A percentile compares a stretch with the other conserved stretches of the same genome.
phyloP scores from a whole-genome alignment of 805 yeast genomes.

The Babjeviella inositovora region DNA sequence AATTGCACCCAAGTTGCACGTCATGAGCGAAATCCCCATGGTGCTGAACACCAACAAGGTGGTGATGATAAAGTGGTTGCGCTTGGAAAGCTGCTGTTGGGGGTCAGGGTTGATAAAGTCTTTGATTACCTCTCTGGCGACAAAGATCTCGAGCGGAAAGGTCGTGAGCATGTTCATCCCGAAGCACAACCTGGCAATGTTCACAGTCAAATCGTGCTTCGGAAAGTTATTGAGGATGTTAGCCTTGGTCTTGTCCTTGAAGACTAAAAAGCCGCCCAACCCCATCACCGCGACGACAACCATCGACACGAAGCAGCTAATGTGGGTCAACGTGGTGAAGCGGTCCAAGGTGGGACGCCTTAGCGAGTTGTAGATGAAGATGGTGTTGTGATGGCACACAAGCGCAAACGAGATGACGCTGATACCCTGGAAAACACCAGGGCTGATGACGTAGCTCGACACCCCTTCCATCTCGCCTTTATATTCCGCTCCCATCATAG shows the following conservation, averaged over 20 bases:
- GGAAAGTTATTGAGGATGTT: conserved; percentile 82
- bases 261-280: conserved; percentile 57
- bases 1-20: conserved; percentile 83
- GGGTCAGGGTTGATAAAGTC: conserved; percentile 29
- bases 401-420: conserved; percentile 92
- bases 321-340: conserved; percentile 66
- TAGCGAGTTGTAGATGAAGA: conserved; percentile 77
- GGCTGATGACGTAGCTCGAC: conserved; percentile 34
- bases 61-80: conserved; percentile 49
- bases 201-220: conserved; percentile 54
- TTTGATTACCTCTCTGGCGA: conserved; percentile 72
- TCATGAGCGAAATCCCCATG: conserved; percentile 59
- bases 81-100: conserved; percentile 21
- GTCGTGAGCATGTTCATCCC: conserved; percentile 90
- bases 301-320: conserved; percentile 71
- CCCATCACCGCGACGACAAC: conserved; percentile 69
- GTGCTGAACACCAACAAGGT: conserved; percentile 48
- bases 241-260: conserved; percentile 70
- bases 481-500: conserved; percentile 27
- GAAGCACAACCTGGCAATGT: conserved; percentile 79
- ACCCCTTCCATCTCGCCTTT: conserved; percentile 30
- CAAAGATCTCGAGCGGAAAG: conserved; percentile 81
- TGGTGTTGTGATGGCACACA: conserved; percentile 90
- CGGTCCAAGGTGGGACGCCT: conserved; percentile 60
- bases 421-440: conserved; percentile 71